phyloP scores from a whole-genome alignment of 495 filamentous ascomycete species.

The Annulohypoxylon stygium region DNA sequence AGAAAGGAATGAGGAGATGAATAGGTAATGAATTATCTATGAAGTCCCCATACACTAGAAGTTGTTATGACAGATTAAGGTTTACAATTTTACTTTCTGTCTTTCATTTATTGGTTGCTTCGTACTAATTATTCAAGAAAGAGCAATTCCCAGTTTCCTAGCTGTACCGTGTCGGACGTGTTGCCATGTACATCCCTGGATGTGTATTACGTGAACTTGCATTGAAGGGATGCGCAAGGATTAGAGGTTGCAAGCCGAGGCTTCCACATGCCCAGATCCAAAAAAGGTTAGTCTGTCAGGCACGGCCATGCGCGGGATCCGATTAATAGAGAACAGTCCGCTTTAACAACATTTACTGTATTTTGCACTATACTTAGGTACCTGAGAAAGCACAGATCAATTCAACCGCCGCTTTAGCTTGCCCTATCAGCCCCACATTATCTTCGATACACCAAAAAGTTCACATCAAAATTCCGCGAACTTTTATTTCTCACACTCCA shows the following conservation, averaged over 20 bases:
- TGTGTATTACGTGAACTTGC: neutral
- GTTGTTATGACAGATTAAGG: neutral
- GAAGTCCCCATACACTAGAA: neutral
- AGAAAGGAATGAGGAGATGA: neutral
- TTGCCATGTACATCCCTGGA: neutral
- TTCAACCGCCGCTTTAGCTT: conserved; percentile 5
- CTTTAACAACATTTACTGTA: neutral
- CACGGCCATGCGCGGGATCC: neutral
- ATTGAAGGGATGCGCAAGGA: neutral
- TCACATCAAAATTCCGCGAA: conserved; percentile 41
- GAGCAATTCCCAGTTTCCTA: neutral
- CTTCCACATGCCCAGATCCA: neutral
- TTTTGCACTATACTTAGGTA: neutral
- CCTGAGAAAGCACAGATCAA: conserved; percentile 6
- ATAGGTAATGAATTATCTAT: conserved; percentile 1
- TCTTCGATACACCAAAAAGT: conserved; percentile 54
- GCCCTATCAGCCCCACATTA: conserved; percentile 39
- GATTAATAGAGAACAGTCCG: neutral
- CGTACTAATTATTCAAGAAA: neutral
- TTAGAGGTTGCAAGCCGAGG: neutral
- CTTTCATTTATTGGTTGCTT: conserved; percentile 11
- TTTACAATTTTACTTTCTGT: neutral
- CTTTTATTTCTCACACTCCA: conserved; percentile 30
- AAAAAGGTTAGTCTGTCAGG: neutral
- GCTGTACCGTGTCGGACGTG: neutral